Evolutionary conservation across 345 rosid genomes (phyloP).

Genomic region (Cardamine occulta): DNA sequence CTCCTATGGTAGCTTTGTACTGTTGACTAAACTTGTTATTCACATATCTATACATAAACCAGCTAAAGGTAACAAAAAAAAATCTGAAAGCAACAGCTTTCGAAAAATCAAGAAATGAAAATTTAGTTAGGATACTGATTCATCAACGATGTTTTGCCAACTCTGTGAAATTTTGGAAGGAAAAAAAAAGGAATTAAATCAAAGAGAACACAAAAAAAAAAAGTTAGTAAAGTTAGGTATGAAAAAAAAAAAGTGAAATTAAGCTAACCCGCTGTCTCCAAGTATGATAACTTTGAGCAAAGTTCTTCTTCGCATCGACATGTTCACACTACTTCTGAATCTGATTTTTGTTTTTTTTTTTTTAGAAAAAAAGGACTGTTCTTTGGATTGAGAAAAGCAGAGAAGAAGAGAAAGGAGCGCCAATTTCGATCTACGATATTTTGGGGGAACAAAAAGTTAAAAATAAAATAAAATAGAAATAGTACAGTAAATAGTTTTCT

Average conservation of each 20-base stretch:
- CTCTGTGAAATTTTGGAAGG: constrained; percentile 54
- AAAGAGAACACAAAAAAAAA: background rate
- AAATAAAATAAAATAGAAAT: too few relatives aligned
- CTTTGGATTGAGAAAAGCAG: background rate
- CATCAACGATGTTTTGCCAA: constrained; percentile 99
- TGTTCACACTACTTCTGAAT: constrained; percentile 39
- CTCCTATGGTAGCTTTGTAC: constrained; percentile 91
- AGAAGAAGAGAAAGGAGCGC: constrained; percentile 50
- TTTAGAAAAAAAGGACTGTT: background rate
- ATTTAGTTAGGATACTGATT: constrained; percentile 83
- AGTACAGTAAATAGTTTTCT: background rate
- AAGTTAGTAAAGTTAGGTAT: background rate
- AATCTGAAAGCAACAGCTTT: background rate
- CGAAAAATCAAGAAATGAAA: background rate
- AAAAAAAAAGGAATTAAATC: background rate
- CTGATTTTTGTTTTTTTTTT: background rate
- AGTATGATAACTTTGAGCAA: constrained; percentile 97
- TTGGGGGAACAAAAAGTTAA: background rate
- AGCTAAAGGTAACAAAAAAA: background rate
- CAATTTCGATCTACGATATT: constrained; percentile 45
- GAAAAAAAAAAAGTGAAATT: background rate
- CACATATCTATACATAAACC: constrained; percentile 46
- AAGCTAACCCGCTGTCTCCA: constrained; percentile 92
- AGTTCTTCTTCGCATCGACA: constrained; percentile 79
- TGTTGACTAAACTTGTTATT: constrained; percentile 88